Evolutionary conservation across 2,329 filamentous ascomycete genomes (phyloP), one percentile per base, ranked within the genome.

Genomic region (Kalaharituber pfeilii): DNA sequence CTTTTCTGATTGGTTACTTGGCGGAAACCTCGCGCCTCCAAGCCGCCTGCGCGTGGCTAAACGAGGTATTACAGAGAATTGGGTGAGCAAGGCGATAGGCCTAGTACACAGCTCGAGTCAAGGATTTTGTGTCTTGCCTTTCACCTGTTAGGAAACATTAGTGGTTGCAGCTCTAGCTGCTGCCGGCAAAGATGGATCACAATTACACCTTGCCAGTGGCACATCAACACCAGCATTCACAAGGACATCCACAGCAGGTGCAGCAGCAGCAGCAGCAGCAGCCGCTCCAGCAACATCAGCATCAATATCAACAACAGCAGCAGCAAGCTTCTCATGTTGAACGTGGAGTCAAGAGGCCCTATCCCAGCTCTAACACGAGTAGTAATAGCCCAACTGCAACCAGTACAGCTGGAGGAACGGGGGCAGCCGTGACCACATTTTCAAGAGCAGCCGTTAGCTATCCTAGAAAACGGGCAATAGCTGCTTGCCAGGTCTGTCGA

Each of bases 401-500:
- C 4, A 8, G 5, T 13, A 22, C 42, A 13, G 42, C 15, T 47
- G 5, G 18, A 3, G n/a, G 18, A 47, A 13, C n/a, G 5, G 15
- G 42, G 30, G 30, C 30, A 9, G 30, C 30, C 24, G 13, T 7
- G 13, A 47, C n/a, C n/a, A 47, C 42, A 25, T 22, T 47, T 20
- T 60, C 58, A 18, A 50, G 58, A 26, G 56, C 58, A 8, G 58
- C 56, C 39, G 55, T 56, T 39, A 60, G 55, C 50, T 60, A 60
- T 51, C 58, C 58, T 36, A 36, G 68, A 11, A 69, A 67, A 55
- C 62, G 67, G 20, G 67, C 67, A 27, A 57, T 67, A 6, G 64
- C 62, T 24, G 68, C 67, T 3, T 69, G 68, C 28, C 64, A 67
- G 53, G 65, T 67, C 1, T 69, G 68, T 60, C 66, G 68, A 1